Evolutionary conservation across 257 asterid genomes (phyloP).

Genomic region (Orobanche coerulescens): DNA sequence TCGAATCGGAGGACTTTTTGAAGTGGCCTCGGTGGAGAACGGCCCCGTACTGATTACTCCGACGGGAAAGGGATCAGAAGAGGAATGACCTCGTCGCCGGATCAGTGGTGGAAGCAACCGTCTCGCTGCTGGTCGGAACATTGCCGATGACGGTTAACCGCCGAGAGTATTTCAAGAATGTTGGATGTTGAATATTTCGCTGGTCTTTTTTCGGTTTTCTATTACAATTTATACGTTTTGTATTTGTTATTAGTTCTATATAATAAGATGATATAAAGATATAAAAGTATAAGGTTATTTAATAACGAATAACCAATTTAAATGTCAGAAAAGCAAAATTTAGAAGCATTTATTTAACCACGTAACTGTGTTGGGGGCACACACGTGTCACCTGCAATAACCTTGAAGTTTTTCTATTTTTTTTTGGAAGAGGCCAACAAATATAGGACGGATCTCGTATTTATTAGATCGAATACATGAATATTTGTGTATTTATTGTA

Average conservation of each 20-base stretch:
- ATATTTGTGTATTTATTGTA: too few relatives aligned
- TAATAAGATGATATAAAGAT: neutral
- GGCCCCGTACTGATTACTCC: neutral
- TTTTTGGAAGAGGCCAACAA: too few relatives aligned
- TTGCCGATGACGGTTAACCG: neutral
- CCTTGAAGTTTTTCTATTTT: neutral
- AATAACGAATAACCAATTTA: neutral
- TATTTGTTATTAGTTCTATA: too few relatives aligned
- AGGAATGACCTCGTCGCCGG: neutral
- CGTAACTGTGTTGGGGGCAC: neutral
- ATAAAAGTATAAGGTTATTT: neutral
- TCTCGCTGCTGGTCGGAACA: constrained; percentile 21
- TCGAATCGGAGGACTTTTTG: neutral
- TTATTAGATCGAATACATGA: too few relatives aligned
- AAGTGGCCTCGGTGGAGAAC: neutral
- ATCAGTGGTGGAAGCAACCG: constrained; percentile 12
- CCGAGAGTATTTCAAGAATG: too few relatives aligned
- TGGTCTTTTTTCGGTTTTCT: too few relatives aligned
- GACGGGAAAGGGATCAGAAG: neutral
- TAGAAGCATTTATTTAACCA: neutral
- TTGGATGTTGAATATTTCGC: too few relatives aligned
- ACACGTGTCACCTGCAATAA: neutral
- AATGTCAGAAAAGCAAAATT: neutral
- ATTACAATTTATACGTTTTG: too few relatives aligned
- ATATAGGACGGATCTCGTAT: too few relatives aligned